phyloP scores from a whole-genome alignment of 2,329 filamentous ascomycete genomes.

The Aureobasidium sp. region DNA sequence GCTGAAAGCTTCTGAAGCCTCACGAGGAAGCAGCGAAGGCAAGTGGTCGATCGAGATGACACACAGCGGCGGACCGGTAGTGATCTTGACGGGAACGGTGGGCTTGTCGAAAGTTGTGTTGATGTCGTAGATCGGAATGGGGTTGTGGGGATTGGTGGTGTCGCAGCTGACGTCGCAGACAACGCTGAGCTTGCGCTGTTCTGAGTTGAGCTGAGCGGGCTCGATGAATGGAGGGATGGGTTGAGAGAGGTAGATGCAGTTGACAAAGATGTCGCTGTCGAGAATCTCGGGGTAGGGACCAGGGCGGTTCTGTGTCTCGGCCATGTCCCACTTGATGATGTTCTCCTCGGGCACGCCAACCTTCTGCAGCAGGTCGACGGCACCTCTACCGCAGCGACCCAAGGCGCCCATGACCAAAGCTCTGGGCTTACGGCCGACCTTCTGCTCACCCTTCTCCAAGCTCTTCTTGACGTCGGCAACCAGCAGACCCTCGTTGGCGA shows the following conservation, averaged over 20 bases:
- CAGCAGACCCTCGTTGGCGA: slow-evolving; percentile 65
- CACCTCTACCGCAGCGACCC: slow-evolving; percentile 73
- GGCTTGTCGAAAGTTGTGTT: slow-evolving; percentile 83
- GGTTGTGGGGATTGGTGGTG: slow-evolving; percentile 63
- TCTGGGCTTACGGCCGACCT: slow-evolving; percentile 58
- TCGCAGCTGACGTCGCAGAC: slow-evolving; percentile 72
- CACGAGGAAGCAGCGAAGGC: slow-evolving; percentile 72
- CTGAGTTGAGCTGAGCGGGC: slow-evolving; percentile 55
- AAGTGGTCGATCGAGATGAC: slow-evolving; percentile 88
- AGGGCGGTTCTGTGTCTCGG: slow-evolving; percentile 62
- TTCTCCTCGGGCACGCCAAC: slow-evolving; percentile 62
- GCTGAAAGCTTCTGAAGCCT: slow-evolving; percentile 80
- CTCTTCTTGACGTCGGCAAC: slow-evolving; percentile 65
- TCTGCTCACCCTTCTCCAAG: slow-evolving; percentile 56
- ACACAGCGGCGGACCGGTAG: slow-evolving; percentile 51
- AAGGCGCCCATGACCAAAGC: slow-evolving; percentile 75
- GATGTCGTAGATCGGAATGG: slow-evolving; percentile 71
- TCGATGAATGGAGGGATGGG: slow-evolving; percentile 78
- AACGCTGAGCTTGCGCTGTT: slow-evolving; percentile 57
- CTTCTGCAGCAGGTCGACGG: slow-evolving; percentile 68
- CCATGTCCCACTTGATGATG: slow-evolving; percentile 68
- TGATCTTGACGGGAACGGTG: slow-evolving; percentile 65
- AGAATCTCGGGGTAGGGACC: slow-evolving; percentile 29
- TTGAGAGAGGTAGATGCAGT: slow-evolving; percentile 78
- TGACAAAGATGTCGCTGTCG: slow-evolving; percentile 49